Conservation (phyloP, 345 rosid genomes). For the Sisymbrium altissimum region DNA sequence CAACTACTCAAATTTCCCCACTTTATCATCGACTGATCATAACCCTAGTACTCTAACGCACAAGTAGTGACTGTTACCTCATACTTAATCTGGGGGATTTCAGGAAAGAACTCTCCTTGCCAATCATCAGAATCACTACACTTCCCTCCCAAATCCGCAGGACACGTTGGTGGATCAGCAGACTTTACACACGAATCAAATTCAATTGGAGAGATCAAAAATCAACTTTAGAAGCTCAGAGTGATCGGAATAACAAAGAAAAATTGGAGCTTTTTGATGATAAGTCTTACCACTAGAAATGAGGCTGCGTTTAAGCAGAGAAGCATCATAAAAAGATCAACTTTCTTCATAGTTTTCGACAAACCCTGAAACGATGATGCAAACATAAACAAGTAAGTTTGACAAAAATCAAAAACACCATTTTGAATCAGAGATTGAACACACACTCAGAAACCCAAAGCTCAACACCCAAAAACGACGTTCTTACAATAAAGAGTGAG, state of each 20-base stretch:
- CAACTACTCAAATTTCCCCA: neutral
- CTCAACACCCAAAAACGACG: neutral
- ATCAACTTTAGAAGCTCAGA: neutral
- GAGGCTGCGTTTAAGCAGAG: constrained; percentile 34
- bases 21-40: too few species aligned
- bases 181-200: constrained; percentile 42
- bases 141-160: constrained; percentile 56
- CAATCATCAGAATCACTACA: constrained; percentile 68
- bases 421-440: neutral
- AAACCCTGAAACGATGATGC: neutral
- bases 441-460: neutral
- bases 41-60: neutral
- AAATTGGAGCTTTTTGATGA: neutral
- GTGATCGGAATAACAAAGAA: neutral
- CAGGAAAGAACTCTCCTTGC: constrained; percentile 93
- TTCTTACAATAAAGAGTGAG: neutral
- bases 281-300: constrained; percentile 41
- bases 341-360: constrained; percentile 33
- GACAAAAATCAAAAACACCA: neutral
- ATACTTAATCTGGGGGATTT: constrained; percentile 64
- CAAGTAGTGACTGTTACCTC: constrained; percentile 48
- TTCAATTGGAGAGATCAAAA: neutral
- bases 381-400: neutral
- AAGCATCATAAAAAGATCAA: constrained; percentile 33
- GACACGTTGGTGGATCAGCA: constrained; percentile 66